phyloP scores from a whole-genome alignment of 257 asterid genomes.

The Primulina tabacum region DNA sequence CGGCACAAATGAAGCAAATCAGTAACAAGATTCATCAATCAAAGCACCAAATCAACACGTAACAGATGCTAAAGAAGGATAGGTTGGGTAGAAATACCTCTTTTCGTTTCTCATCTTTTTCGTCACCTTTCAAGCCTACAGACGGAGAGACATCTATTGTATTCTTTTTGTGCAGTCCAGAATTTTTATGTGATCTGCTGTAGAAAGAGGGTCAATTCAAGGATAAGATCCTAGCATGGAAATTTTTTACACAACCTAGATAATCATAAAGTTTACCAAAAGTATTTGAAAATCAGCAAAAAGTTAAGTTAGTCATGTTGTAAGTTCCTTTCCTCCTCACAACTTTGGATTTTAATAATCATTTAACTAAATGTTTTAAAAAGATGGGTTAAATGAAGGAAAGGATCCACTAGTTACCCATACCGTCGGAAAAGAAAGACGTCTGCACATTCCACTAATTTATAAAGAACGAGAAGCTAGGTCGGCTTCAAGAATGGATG shows the following conservation, averaged over 20 bases:
- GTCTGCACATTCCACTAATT: not conserved
- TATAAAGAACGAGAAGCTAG: not conserved
- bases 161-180: conserved; percentile 34
- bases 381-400: not conserved
- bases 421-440: too few relatives aligned
- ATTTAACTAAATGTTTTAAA: not conserved
- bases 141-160: conserved; percentile 33
- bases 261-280: conserved; percentile 4
- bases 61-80: conserved; percentile 17
- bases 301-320: not conserved
- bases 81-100: conserved; percentile 48
- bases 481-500: not conserved
- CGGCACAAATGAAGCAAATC: not conserved
- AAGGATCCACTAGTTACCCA: not conserved
- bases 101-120: conserved; percentile 55
- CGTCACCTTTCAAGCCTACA: conserved; percentile 45
- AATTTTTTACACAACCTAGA: not conserved
- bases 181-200: conserved; percentile 47
- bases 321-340: not conserved
- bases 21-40: conserved; percentile 4
- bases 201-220: conserved; percentile 5
- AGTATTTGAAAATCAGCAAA: not conserved
- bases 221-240: not conserved
- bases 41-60: not conserved
- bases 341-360: not conserved